Evolutionary conservation across 768 basidiomycete species (phyloP).

Genomic region (Thelephora aurantiotincta): DNA sequence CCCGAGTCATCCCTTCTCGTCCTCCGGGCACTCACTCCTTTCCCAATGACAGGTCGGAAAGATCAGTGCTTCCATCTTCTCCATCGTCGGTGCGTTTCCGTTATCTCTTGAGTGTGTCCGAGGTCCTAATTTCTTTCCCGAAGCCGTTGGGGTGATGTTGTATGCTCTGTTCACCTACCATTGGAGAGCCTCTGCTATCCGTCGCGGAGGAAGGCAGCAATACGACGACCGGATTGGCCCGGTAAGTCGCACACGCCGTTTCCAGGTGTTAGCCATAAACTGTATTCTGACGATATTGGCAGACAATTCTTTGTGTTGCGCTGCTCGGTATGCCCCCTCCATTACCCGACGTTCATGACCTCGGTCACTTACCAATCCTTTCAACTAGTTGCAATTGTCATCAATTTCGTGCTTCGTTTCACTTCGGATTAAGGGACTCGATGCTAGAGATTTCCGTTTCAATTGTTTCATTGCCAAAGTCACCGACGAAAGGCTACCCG

Average conservation of each 20-base stretch:
- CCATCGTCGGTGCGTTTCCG: conserved; percentile 61
- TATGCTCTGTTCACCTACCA: conserved; percentile 95
- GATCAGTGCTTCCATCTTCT: conserved; percentile 95
- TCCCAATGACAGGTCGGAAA: conserved; percentile 55
- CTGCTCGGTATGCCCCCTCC: conserved; percentile 44
- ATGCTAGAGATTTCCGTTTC: no score
- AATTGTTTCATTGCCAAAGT: no score
- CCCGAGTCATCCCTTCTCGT: not conserved
- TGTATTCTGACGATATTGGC: conserved; percentile 8
- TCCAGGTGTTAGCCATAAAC: conserved; percentile 4
- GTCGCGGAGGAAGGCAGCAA: conserved; percentile 80
- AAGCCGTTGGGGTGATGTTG: conserved; percentile 94
- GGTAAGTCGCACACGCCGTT: conserved; percentile 35
- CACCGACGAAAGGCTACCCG: no score
- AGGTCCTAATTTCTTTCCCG: conserved; percentile 6
- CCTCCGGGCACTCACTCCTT: conserved; percentile 1
- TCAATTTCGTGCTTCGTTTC: conserved; percentile 80
- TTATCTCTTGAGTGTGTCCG: not conserved
- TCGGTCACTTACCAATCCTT: conserved; percentile 5
- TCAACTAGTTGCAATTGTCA: conserved; percentile 60
- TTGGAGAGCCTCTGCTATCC: conserved; percentile 90
- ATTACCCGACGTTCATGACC: not conserved
- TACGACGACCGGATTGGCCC: conserved; percentile 96
- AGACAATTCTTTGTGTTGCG: conserved; percentile 77
- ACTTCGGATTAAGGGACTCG: conserved; percentile 16